Evolutionary conservation across 495 filamentous ascomycete species (phyloP).

Genomic region (Aspergillus homomorphus): DNA sequence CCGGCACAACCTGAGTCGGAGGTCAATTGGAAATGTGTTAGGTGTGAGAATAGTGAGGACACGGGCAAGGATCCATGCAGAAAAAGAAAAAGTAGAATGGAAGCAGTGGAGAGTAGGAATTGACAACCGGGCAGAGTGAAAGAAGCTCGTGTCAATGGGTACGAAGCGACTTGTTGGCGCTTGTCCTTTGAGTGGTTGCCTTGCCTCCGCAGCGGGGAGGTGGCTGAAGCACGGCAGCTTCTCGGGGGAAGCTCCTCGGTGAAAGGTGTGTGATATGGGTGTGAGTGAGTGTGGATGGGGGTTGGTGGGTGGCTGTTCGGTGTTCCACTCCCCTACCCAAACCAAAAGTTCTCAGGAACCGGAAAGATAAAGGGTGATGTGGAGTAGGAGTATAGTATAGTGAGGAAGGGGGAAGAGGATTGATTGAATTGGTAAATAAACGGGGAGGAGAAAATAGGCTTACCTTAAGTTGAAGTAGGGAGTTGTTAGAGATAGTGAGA

Average conservation of each 20-base stretch:
- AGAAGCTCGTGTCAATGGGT: conserved; percentile 1
- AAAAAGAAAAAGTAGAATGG: conserved; percentile 2
- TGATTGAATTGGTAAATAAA: too few relatives aligned
- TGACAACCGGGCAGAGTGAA: conserved; percentile 5
- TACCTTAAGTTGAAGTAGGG: neutral
- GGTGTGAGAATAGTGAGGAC: neutral
- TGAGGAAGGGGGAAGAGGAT: neutral
- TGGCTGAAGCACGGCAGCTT: conserved; percentile 13
- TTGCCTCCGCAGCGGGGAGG: conserved; percentile 26
- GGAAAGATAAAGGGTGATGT: conserved; percentile 8
- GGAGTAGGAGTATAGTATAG: conserved; percentile 19
- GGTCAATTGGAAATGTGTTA: conserved; percentile 4
- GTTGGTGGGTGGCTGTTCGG: conserved; percentile 10
- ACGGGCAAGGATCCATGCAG: conserved; percentile 1
- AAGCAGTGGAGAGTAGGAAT: conserved; percentile 3
- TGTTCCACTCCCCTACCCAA: conserved; percentile 7
- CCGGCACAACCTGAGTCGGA: conserved; percentile 7
- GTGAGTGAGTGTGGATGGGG: too few relatives aligned
- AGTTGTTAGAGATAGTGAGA: neutral
- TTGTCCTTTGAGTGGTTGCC: conserved; percentile 17
- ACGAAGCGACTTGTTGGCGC: conserved; percentile 9
- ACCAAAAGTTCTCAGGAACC: neutral
- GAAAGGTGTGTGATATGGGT: too few relatives aligned
- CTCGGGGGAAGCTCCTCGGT: conserved; percentile 1
- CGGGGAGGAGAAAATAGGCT: too few relatives aligned